Base-by-base conservation (phyloP, 2,329 filamentous ascomycete genomes). In the Monilinia polystroma region DNA sequence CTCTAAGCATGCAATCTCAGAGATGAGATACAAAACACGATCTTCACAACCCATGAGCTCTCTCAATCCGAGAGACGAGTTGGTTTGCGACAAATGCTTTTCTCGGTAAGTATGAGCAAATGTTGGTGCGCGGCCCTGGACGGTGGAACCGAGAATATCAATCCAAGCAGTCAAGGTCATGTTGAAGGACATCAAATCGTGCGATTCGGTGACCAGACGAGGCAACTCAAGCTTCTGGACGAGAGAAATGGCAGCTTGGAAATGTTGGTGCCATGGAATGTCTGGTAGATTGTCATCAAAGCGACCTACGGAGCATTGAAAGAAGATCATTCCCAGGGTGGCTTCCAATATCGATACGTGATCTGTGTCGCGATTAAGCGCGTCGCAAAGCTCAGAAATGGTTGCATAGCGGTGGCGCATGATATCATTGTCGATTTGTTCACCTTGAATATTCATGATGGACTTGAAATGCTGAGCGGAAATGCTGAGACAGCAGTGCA, bases 21-120 rank as follows among this genome's bases (percentile, higher is more conserved):
- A 96, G 77, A 99, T 96, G 74, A 98, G 84, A 78, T 97, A 98
- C 93, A 99, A 97, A 79, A 98, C 90, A 29, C 89, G 88, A 79
- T 99, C 95, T 71, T 98, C 94, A 78, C 95, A 98, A 72, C 95
- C 95, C 93, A 98, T 98, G 63, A 98, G 85, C 81, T 96, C 93
- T 64, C 90, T 88, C 49, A 99, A 85, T 14, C 95, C 95, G 18
- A 89, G 82, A 66, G 82, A 85, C 29, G 83, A 73, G 77, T 85
- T 85, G 70, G 80, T 78, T 14, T 80, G 77, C 12, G 91, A 90
- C 63, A 97, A 85, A 78, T 97, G 92, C 83, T 97, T 96, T 78
- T 95, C 90, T 60, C 95, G 89, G 80, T 98, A 99, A n/a, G 90
- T 92, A 80, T 97, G 91, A 5, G 95, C 93, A 75, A 97, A 98